Conservation (phyloP, 140 eudicot species). For the Stevia rebaudiana region DNA sequence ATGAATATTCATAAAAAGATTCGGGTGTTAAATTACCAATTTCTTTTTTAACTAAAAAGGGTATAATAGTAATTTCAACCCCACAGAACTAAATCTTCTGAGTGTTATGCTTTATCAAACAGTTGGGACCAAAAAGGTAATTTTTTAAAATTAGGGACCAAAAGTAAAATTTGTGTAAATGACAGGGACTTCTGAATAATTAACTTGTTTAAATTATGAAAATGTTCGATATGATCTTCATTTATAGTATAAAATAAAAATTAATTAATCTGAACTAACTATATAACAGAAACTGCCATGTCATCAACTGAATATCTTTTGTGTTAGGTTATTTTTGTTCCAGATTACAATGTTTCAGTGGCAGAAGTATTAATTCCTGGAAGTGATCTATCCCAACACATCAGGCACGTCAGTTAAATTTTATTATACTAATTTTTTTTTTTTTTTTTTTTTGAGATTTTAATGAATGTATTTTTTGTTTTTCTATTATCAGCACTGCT, state of each 20-base stretch:
- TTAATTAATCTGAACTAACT: background rate
- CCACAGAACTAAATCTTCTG: too few relatives aligned
- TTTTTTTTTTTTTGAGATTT: background rate
- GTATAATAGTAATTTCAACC: too few relatives aligned
- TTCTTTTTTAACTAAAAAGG: too few relatives aligned
- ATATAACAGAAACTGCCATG: constrained; percentile 8
- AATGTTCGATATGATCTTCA: background rate
- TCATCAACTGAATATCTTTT: background rate
- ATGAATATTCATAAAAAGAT: too few relatives aligned
- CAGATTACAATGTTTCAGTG: constrained; percentile 93
- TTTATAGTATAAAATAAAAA: background rate
- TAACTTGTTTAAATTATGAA: background rate
- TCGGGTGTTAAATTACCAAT: too few relatives aligned
- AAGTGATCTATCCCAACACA: constrained; percentile 89
- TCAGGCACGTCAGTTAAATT: constrained; percentile 42
- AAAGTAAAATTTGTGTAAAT: too few relatives aligned
- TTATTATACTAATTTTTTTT: background rate
- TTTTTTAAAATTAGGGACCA: too few relatives aligned
- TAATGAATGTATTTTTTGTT: constrained; percentile 6
- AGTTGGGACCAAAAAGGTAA: too few relatives aligned
- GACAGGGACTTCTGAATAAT: too few relatives aligned
- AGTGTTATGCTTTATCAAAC: too few relatives aligned
- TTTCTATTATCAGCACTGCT: constrained; percentile 58
- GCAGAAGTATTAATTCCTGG: constrained; percentile 96
- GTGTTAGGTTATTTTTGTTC: constrained; percentile 79